Conservation (phyloP, 139 green algal species). For the Chlorella vulgaris region DNA sequence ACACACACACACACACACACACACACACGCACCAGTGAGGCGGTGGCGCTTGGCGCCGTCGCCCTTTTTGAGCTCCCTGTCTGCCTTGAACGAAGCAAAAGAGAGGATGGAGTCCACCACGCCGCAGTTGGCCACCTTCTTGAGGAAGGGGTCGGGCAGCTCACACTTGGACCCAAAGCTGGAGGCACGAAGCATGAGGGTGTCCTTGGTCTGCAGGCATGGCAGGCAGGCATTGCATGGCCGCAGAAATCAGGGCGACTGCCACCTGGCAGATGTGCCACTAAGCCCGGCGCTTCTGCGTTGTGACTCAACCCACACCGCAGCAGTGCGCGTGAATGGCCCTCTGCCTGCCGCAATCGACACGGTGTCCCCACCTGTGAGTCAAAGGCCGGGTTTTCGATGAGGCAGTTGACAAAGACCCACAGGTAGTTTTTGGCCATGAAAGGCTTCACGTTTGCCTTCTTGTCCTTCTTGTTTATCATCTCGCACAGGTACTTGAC, state of each 20-base stretch:
- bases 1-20: background rate
- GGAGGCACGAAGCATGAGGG: conserved; percentile 82
- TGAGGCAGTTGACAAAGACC: conserved; percentile 97
- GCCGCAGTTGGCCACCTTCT: conserved; percentile 82
- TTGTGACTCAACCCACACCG: too few relatives aligned
- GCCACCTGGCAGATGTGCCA: too few relatives aligned
- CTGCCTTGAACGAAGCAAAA: conserved; percentile 92
- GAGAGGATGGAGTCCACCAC: conserved; percentile 90
- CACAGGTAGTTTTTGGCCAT: conserved; percentile 99
- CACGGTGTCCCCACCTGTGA: conserved; percentile 74
- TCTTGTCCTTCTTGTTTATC: conserved; percentile 98
- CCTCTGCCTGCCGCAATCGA: too few relatives aligned
- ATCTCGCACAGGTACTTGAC: conserved; percentile 75
- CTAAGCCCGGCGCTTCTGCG: too few relatives aligned
- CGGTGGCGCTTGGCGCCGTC: conserved; percentile 91
- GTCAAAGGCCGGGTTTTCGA: conserved; percentile 99
- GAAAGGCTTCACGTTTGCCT: conserved; percentile 80
- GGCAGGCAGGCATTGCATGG: background rate
- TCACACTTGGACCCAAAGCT: conserved; percentile 96
- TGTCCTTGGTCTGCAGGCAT: conserved; percentile 93
- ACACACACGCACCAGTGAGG: conserved; percentile 56
- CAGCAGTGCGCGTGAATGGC: too few relatives aligned
- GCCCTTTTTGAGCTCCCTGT: conserved; percentile 97
- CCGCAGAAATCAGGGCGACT: too few relatives aligned
- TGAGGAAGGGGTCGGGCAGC: conserved; percentile 85